Evolutionary conservation across 306 rosid species (phyloP).

Genomic region (Rosa rugosa): DNA sequence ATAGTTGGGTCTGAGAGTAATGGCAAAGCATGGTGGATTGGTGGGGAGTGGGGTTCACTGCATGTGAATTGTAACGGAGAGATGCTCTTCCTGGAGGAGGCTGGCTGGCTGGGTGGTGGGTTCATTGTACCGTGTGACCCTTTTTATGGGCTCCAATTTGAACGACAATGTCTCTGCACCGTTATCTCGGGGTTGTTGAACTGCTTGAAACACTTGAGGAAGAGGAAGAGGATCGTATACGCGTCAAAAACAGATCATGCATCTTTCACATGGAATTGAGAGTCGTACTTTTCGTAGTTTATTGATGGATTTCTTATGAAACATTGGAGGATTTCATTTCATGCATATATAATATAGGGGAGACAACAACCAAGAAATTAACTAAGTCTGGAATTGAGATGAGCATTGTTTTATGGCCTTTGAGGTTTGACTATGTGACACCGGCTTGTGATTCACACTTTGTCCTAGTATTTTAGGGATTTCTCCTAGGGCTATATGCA

Average conservation of each 20-base stretch:
- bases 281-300: not conserved
- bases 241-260: conserved; percentile 8
- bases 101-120: not conserved
- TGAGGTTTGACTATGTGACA: conserved; percentile 3
- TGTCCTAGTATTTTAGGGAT: not conserved
- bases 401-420: not conserved
- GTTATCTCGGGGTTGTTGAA: conserved; percentile 22
- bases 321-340: conserved; percentile 9
- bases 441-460: not conserved
- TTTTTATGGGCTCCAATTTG: conserved; percentile 2
- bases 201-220: not conserved
- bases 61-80: conserved; percentile 19
- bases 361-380: not conserved
- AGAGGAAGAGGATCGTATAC: conserved; percentile 3
- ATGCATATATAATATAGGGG: not conserved
- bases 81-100: not conserved
- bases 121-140: conserved; percentile 10
- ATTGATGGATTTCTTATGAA: not conserved
- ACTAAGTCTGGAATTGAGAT: not conserved
- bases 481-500: not conserved
- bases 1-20: not conserved
- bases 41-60: conserved; percentile 18
- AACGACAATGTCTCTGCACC: not conserved
- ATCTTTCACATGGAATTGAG: conserved; percentile 30
- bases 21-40: conserved; percentile 1